Evolutionary conservation across 768 basidiomycete species (phyloP).

Genomic region (Thelephora aurantiotincta): DNA sequence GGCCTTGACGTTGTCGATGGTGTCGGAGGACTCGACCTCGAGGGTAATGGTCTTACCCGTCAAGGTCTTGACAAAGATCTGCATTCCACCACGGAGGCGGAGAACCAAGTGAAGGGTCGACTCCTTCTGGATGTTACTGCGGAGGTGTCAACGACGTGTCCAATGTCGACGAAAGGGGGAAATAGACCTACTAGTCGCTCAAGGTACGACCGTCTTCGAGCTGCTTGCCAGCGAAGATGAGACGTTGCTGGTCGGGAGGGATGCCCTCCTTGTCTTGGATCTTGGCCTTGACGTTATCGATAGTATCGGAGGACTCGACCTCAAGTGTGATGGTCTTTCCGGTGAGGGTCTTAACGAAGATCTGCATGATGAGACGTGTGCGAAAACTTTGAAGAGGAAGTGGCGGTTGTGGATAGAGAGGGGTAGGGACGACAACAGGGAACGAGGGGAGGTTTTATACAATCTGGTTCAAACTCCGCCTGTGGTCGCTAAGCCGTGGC

Average conservation of each 20-base stretch:
- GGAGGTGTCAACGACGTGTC: constrained; percentile 22
- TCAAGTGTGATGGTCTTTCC: constrained; percentile 71
- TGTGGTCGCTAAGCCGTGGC: too few relatives aligned
- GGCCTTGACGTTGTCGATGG: constrained; percentile 66
- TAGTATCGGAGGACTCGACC: constrained; percentile 59
- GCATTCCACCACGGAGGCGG: constrained; percentile 39
- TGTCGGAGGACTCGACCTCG: constrained; percentile 69
- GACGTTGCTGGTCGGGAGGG: constrained; percentile 65
- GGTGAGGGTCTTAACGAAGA: constrained; percentile 44
- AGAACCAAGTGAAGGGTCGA: constrained; percentile 32
- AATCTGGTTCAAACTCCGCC: too few relatives aligned
- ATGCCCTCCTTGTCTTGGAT: constrained; percentile 85
- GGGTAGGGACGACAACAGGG: too few relatives aligned
- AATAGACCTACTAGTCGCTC: constrained; percentile 57
- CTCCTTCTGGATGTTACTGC: constrained; percentile 9
- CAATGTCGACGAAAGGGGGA: constrained; percentile 15
- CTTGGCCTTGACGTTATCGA: constrained; percentile 66
- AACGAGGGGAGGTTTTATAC: too few relatives aligned
- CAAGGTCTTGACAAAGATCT: constrained; percentile 81
- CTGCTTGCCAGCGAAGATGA: constrained; percentile 78
- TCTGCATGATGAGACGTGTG: constrained; percentile 25
- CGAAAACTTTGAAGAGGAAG: not conserved
- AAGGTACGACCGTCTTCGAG: constrained; percentile 72
- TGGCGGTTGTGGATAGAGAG: constrained; percentile 1
- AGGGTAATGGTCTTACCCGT: constrained; percentile 89